Evolutionary conservation across 2,329 filamentous ascomycete genomes (phyloP).

Genomic region (Exophiala lecanii-corni): DNA sequence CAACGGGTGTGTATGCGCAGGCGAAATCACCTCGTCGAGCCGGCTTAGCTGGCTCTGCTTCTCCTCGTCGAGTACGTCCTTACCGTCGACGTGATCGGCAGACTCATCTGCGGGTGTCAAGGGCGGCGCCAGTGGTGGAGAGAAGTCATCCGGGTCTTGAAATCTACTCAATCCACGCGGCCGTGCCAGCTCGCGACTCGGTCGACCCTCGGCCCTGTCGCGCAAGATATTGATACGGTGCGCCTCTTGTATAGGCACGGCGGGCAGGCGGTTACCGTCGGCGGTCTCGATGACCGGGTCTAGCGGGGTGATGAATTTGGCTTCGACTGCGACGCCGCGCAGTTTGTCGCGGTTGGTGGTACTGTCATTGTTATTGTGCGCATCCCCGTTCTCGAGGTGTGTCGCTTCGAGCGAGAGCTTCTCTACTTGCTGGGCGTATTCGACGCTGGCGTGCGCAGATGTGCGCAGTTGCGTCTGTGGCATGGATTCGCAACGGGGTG

Average conservation of each 20-base stretch:
- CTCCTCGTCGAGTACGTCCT: slow-evolving; percentile 10
- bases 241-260: slow-evolving; percentile 66
- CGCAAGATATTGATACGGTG: slow-evolving; percentile 57
- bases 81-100: slow-evolving; percentile 5
- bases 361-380: slow-evolving; percentile 4
- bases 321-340: slow-evolving; percentile 26
- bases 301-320: slow-evolving; percentile 55
- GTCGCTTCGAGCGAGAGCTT: slow-evolving; percentile 27
- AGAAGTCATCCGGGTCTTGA: slow-evolving; percentile 9
- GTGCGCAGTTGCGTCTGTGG: slow-evolving; percentile 19
- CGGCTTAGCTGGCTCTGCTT: slow-evolving; percentile 15
- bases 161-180: slow-evolving; percentile 18
- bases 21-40: slow-evolving; percentile 45
- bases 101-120: slow-evolving; percentile 1
- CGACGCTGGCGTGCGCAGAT: slow-evolving; percentile 16
- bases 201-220: slow-evolving; percentile 21
- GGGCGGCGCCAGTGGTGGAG: too few relatives aligned
- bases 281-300: slow-evolving; percentile 68
- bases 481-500: slow-evolving; percentile 13
- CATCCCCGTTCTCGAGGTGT: slow-evolving; percentile 3
- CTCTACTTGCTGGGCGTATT: slow-evolving; percentile 27
- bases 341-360: too few relatives aligned
- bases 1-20: slow-evolving; percentile 68
- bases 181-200: slow-evolving; percentile 3
- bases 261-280: slow-evolving; percentile 62